phyloP scores from a whole-genome alignment of 129 eudicot species.

The Glebionis coronaria region DNA sequence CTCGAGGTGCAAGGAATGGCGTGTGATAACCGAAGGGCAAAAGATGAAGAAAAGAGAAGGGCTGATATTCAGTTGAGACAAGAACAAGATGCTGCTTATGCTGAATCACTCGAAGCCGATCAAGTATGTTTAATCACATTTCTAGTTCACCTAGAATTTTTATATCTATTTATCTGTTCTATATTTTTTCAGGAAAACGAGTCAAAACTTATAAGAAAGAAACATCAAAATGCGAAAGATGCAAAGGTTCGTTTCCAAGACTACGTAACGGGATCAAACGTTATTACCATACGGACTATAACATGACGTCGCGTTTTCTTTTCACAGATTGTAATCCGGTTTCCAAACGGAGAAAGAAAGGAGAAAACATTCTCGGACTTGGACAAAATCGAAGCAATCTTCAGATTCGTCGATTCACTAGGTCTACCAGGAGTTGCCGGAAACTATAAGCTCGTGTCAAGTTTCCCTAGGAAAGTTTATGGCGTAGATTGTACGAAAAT shows the following conservation, averaged over 20 bases:
- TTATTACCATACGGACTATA: neutral
- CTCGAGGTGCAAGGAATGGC: slow-evolving; percentile 73
- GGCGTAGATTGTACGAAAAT: slow-evolving; percentile 54
- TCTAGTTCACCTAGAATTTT: neutral
- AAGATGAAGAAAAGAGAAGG: slow-evolving; percentile 53
- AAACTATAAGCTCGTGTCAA: slow-evolving; percentile 66
- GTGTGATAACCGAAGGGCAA: slow-evolving; percentile 42
- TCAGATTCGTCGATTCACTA: slow-evolving; percentile 54
- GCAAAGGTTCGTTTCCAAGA: slow-evolving; percentile 45
- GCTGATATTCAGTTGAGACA: slow-evolving; percentile 57
- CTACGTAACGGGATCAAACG: neutral
- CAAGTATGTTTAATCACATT: slow-evolving; percentile 42
- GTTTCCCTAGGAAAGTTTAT: slow-evolving; percentile 76
- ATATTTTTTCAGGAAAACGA: slow-evolving; percentile 32
- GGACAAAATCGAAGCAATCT: slow-evolving; percentile 60
- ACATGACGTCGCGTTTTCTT: neutral
- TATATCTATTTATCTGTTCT: neutral
- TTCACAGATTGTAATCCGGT: slow-evolving; percentile 67
- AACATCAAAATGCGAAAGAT: slow-evolving; percentile 31
- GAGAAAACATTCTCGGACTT: slow-evolving; percentile 45
- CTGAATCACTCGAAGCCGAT: slow-evolving; percentile 67
- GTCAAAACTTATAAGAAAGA: neutral
- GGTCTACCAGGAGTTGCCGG: slow-evolving; percentile 48
- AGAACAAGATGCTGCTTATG: slow-evolving; percentile 84
- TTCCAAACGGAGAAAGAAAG: slow-evolving; percentile 81